Conservation (phyloP, 2,329 filamentous ascomycete species). For the Alternaria panax region DNA sequence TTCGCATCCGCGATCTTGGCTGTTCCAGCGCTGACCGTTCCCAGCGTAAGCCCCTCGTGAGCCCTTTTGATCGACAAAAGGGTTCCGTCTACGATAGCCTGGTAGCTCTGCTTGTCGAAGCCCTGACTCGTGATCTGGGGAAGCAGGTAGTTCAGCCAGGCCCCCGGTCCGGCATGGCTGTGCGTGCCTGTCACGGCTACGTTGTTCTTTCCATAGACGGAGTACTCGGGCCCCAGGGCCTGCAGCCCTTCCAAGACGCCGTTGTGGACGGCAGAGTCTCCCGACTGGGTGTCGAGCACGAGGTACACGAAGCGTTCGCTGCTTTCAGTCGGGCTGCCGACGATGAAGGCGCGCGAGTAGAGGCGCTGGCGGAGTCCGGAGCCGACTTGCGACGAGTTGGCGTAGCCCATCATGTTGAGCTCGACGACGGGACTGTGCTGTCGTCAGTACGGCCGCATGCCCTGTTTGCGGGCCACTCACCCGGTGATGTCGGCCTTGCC, state of each 20-base stretch:
- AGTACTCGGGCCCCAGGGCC: conserved; percentile 73
- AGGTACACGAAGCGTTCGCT: conserved; percentile 83
- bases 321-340: conserved; percentile 71
- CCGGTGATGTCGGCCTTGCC: conserved; percentile 78
- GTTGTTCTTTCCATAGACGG: conserved; percentile 78
- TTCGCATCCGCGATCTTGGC: conserved; percentile 77
- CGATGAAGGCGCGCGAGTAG: conserved; percentile 88
- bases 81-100: conserved; percentile 86
- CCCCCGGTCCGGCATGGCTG: conserved; percentile 88
- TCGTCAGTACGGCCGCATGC: conserved; percentile 17
- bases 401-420: conserved; percentile 91
- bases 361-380: conserved; percentile 85
- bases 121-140: conserved; percentile 89
- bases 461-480: conserved; percentile 45
- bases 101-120: conserved; percentile 85
- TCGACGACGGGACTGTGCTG: conserved; percentile 77
- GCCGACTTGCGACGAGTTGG: conserved; percentile 81
- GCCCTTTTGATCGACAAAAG: conserved; percentile 82
- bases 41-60: conserved; percentile 74
- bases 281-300: conserved; percentile 84
- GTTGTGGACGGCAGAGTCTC: conserved; percentile 86
- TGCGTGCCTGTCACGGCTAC: conserved; percentile 92
- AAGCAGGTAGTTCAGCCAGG: conserved; percentile 92
- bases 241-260: conserved; percentile 82
- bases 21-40: conserved; percentile 73